Conservation (phyloP, 75 land plant genomes). For the Gnetum montanum region DNA sequence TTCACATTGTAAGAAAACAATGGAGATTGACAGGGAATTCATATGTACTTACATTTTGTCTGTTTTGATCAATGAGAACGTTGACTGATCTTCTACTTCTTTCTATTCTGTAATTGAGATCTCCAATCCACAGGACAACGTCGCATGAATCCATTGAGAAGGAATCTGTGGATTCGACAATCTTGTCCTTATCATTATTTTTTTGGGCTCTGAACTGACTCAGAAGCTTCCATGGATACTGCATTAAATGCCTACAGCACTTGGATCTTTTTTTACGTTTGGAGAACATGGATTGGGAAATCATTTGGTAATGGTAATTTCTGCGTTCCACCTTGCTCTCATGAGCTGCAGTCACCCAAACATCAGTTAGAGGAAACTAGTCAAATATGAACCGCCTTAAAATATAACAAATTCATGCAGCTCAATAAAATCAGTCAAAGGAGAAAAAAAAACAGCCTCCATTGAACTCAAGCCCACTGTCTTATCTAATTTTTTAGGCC, state of each 20-base stretch:
- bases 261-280: constrained; percentile 7
- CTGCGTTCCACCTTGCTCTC: constrained; percentile 60
- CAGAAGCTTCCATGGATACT: background rate
- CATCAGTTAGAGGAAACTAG: background rate
- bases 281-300: constrained; percentile 36
- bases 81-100: constrained; percentile 44
- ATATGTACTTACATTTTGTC: constrained; percentile 61
- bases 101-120: constrained; percentile 75
- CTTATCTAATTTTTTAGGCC: no score
- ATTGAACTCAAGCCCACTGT: no score
- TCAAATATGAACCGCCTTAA: background rate
- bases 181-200: background rate
- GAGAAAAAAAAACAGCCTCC: background rate
- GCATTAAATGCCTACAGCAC: no score
- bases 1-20: no score
- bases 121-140: constrained; percentile 83
- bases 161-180: background rate
- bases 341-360: constrained; percentile 45
- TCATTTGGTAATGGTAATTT: constrained; percentile 52
- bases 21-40: no score
- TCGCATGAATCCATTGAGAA: constrained; percentile 35
- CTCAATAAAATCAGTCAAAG: background rate
- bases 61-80: constrained; percentile 41
- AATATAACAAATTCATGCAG: background rate
- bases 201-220: background rate